Percentiles rank a stretch among this genome's conserved stretches.
Evolutionary conservation across 2,329 filamentous ascomycete species (phyloP).

Genomic region (Hypoxylon sp.): DNA sequence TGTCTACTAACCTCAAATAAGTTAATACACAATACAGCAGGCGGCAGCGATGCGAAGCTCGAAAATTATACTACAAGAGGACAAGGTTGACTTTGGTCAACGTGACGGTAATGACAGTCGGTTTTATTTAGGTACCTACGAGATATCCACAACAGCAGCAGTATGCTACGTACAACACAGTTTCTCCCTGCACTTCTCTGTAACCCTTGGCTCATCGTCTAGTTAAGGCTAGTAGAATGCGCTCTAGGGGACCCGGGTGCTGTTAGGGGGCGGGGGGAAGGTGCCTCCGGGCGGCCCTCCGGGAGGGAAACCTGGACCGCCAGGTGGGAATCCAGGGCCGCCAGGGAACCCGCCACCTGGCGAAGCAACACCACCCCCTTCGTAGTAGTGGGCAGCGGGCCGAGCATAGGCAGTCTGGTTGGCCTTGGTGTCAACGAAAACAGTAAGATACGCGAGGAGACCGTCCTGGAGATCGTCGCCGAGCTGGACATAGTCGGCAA

Average conservation of each 20-base stretch:
- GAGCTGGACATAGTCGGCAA: constrained; percentile 70
- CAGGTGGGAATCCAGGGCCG: constrained; percentile 22
- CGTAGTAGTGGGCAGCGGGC: constrained; percentile 50
- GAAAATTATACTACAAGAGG: not conserved
- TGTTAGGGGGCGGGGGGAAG: constrained; percentile 29
- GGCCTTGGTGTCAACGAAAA: constrained; percentile 61
- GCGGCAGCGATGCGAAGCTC: too few species aligned
- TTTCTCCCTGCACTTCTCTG: not conserved
- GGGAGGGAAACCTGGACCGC: constrained; percentile 8
- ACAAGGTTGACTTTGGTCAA: not conserved
- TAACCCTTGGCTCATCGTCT: not conserved
- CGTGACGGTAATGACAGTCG: constrained; percentile 32
- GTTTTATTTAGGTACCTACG: constrained; percentile 13
- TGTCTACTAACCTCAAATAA: too few species aligned
- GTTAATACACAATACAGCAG: too few species aligned
- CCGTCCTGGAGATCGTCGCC: constrained; percentile 65
- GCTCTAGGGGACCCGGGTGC: constrained; percentile 20
- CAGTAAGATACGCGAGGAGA: constrained; percentile 64
- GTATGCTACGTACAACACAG: constrained; percentile 4
- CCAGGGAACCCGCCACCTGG: constrained; percentile 40
- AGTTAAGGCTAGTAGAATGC: not conserved
- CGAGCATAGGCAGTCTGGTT: constrained; percentile 45
- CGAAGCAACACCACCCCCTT: constrained; percentile 47
- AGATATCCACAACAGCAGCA: not conserved
- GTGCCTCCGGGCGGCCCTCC: constrained; percentile 14